Evolutionary conservation across 2,329 filamentous ascomycete species (phyloP).

Genomic region (Cyphellophora attinorum): DNA sequence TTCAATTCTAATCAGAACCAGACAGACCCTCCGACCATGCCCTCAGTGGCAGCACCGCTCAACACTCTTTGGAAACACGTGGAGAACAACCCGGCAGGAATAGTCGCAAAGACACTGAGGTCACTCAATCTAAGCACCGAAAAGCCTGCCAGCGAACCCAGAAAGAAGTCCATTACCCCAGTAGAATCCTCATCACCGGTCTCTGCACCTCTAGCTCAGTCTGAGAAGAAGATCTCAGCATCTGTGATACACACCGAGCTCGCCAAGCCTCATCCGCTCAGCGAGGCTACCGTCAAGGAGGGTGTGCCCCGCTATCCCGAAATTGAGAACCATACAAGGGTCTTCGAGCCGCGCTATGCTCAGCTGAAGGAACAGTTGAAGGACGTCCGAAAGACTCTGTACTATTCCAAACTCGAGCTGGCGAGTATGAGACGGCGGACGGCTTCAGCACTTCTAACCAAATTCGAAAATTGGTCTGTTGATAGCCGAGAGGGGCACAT

Average conservation of each 20-base stretch:
- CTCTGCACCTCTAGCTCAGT: background rate
- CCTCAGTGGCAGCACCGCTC: constrained; percentile 5
- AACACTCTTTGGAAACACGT: constrained; percentile 15
- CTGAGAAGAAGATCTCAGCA: background rate
- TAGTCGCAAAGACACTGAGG: constrained; percentile 18
- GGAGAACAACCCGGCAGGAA: constrained; percentile 14
- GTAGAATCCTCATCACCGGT: background rate
- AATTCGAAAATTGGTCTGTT: too few relatives aligned
- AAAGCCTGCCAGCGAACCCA: constrained; percentile 11
- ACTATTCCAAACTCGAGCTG: constrained; percentile 9
- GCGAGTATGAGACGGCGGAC: too few relatives aligned
- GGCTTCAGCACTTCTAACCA: too few relatives aligned
- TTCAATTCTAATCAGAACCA: background rate
- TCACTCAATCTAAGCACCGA: constrained; percentile 10
- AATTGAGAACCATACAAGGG: constrained; percentile 11
- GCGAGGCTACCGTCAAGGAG: constrained; percentile 13
- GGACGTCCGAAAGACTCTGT: constrained; percentile 9
- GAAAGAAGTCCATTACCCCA: background rate
- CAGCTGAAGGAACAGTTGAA: constrained; percentile 12
- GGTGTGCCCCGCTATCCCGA: constrained; percentile 12
- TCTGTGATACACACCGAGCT: constrained; percentile 6
- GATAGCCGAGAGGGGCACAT: too few relatives aligned
- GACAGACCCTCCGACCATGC: background rate
- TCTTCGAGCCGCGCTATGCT: constrained; percentile 15
- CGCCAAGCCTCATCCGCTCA: constrained; percentile 9